Evolutionary conservation across 2,329 filamentous ascomycete species (phyloP).

Genomic region (Plectosphaerella sp.): DNA sequence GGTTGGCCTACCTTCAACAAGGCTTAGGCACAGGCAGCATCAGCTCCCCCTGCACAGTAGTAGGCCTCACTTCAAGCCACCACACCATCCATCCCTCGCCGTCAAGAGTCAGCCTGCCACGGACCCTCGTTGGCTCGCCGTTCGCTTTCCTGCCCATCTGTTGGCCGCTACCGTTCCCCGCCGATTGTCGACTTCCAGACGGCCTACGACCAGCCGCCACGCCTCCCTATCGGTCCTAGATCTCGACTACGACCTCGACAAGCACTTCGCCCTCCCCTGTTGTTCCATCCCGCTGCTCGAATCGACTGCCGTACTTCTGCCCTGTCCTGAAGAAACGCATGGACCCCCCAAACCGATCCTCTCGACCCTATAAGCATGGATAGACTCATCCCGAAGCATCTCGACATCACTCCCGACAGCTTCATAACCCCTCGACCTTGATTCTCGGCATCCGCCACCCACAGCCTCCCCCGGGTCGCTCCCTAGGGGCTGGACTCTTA

Average conservation of each 20-base stretch:
- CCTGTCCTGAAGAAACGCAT: not conserved
- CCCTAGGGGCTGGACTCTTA: not conserved
- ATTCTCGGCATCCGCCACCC: not conserved
- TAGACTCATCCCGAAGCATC: conserved; percentile 9
- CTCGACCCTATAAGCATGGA: conserved; percentile 10
- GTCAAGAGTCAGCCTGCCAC: not conserved
- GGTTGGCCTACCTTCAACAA: not conserved
- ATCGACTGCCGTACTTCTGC: not conserved
- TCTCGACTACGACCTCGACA: not conserved
- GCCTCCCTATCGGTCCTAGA: not conserved
- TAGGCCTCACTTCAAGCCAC: not conserved
- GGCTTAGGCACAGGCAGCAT: not conserved
- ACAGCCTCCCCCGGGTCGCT: not conserved
- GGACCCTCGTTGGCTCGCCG: not conserved
- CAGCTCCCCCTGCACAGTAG: too few relatives aligned
- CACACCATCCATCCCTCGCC: not conserved
- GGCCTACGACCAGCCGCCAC: not conserved
- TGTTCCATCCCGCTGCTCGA: not conserved
- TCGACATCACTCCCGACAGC: conserved; percentile 7
- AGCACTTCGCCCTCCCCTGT: not conserved
- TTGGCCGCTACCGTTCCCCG: not conserved
- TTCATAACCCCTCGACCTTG: conserved; percentile 2
- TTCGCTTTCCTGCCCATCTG: not conserved
- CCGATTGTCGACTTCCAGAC: not conserved
- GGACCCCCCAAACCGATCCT: not conserved